These are phyloP conservation scores for Rhodomyrtus tomentosa DNA, from an alignment of 345 rosid species.

Conservation along the genomic window DNA sequence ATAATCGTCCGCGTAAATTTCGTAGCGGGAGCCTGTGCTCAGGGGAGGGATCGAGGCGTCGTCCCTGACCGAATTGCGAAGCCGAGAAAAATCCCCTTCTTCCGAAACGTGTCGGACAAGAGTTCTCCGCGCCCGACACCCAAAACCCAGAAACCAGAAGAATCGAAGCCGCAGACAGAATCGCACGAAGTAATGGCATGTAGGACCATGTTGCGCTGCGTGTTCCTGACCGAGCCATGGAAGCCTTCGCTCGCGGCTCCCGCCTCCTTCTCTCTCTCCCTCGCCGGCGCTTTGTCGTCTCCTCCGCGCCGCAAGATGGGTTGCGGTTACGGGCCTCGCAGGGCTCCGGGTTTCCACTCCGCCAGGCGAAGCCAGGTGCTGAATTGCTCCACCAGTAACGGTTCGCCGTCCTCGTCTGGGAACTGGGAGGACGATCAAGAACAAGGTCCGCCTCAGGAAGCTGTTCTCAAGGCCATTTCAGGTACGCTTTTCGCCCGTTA, in stretches of 20 bases:
- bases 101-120: background rate
- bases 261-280: constrained; percentile 12
- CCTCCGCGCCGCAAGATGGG: background rate
- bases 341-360: constrained; percentile 17
- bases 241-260: constrained; percentile 25
- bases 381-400: constrained; percentile 23
- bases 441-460: constrained; percentile 87
- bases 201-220: constrained; percentile 52
- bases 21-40: background rate
- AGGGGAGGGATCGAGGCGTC: background rate
- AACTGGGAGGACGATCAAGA: constrained; percentile 30
- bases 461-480: constrained; percentile 90
- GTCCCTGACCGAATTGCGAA: background rate
- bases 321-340: constrained; percentile 13
- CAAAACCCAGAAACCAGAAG: background rate
- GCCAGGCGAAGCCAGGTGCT: constrained; percentile 3
- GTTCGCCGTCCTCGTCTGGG: background rate
- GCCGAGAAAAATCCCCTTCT: background rate
- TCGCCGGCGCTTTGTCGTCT: constrained; percentile 5
- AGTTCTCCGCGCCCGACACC: background rate
- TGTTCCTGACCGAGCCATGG: constrained; percentile 43
- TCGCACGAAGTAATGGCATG: constrained; percentile 43
- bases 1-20: background rate
- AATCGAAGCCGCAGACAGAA: background rate
- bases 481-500: constrained; percentile 18